Evolutionary conservation across 2,329 filamentous ascomycete species (phyloP), one percentile per base, ranked within the genome.

Genomic region (Acrocalymma vagum): DNA sequence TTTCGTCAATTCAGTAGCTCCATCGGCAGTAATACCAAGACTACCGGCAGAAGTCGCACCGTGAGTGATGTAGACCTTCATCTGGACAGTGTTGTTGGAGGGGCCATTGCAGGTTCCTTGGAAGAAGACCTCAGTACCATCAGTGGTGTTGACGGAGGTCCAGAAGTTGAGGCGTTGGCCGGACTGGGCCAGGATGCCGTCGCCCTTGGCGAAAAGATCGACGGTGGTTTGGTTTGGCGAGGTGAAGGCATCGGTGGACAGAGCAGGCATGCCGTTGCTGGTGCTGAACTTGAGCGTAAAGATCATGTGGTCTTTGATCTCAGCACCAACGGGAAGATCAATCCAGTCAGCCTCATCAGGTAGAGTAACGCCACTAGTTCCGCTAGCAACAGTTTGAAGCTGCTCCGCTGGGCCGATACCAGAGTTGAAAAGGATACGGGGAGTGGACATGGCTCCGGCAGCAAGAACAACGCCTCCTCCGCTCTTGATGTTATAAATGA

Each of bases 371-470:
- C 72, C 65, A 38, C 69, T 73, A 17, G 34, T 52, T 13, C 70
- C 67, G 32, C 69, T 71, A 35, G 71, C 63, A 16, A 78, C 76
- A 9, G 66, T 72, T 45, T 72, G 58, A 15, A 78, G 69, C 50
- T 76, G 72, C 30, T 72, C 67, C n/a, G 63, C 58, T 7, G 84
- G 84, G 2, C 85, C 87, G 49, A 87, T 89, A 50, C 86, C 83
- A 69, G 81, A 85, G 59, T 84, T 78, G 66, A 88, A 76, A 1
- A 90, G 75, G 34, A 90, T 74, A 62, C 86, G 86, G 13, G 85
- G 78, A 3, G 84, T 85, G 10, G 84, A 84, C 55, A 89, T 86
- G 0, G 85, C 72, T 22, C 86, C 86, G 1, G 86, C 81, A 9
- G 86, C 78, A 17, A 89, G 72, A 44, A 90, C 77, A 11, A 89